phyloP scores from a whole-genome alignment of 306 rosid genomes.

The Vigna radiata region DNA sequence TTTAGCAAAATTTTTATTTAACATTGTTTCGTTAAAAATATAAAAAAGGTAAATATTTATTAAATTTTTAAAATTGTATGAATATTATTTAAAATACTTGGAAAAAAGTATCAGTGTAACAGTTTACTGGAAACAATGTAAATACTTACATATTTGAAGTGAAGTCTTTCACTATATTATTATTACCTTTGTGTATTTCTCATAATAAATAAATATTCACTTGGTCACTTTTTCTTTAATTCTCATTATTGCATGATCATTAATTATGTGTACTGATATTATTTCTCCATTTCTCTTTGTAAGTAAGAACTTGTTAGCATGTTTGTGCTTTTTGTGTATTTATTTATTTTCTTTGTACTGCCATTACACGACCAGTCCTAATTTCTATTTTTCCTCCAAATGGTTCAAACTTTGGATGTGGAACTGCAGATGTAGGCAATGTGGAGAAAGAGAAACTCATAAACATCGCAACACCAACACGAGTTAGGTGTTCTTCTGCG shows the following conservation, averaged over 20 bases:
- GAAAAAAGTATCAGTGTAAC: no score
- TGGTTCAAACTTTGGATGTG: neutral
- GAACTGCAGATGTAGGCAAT: neutral
- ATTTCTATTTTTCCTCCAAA: neutral
- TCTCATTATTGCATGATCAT: neutral
- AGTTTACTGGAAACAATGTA: neutral
- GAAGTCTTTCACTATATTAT: neutral
- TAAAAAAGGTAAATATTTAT: no score
- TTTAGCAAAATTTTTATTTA: no score
- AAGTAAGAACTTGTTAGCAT: neutral
- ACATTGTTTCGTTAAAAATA: no score
- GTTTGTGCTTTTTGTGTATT: neutral
- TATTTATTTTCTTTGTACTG: neutral
- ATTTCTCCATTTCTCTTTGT: neutral
- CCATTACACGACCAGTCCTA: no score
- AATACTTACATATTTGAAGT: neutral
- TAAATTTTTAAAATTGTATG: no score
- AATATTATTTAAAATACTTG: no score
- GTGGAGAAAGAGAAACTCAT: neutral
- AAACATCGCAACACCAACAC: neutral
- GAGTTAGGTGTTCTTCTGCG: conserved; percentile 25
- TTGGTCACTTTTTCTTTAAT: neutral
- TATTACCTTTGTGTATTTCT: no score
- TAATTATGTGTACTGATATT: no score
- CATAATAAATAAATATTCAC: neutral